A percentile compares a stretch with the other conserved stretches of the same genome.
Evolutionary conservation across 257 asterid genomes (phyloP).

Genomic region (Lycium ferocissimum): DNA sequence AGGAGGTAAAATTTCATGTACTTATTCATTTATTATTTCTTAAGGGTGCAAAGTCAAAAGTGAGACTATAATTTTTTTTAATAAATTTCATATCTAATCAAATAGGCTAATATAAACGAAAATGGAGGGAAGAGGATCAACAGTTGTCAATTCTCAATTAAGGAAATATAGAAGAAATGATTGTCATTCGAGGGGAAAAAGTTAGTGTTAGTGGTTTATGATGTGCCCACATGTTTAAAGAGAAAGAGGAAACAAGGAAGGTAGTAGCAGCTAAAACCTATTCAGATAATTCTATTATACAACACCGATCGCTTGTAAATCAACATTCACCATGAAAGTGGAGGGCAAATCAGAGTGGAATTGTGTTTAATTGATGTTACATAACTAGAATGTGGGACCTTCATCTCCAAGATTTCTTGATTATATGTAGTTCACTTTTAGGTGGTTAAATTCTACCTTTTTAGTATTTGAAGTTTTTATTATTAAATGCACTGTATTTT

Average conservation of each 20-base stretch:
- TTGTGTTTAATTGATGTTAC: constrained; percentile 52
- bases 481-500: too few species aligned
- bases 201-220: constrained; percentile 41
- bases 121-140: constrained; percentile 25
- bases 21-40: too few species aligned
- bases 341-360: constrained; percentile 44
- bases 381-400: constrained; percentile 45
- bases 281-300: not conserved
- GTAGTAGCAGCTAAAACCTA: constrained; percentile 37
- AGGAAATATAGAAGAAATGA: constrained; percentile 38
- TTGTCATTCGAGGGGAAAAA: constrained; percentile 17
- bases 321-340: constrained; percentile 25
- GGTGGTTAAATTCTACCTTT: too few species aligned
- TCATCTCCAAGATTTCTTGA: not conserved
- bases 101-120: not conserved
- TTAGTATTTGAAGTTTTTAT: too few species aligned
- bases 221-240: constrained; percentile 38
- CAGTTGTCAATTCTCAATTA: constrained; percentile 54
- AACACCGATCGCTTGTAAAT: constrained; percentile 15
- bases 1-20: too few species aligned
- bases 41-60: too few species aligned
- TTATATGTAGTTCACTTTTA: too few species aligned
- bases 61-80: too few species aligned
- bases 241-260: constrained; percentile 37
- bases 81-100: too few species aligned